Conservation (phyloP, 129 eudicot genomes). For the Arctium minus region DNA sequence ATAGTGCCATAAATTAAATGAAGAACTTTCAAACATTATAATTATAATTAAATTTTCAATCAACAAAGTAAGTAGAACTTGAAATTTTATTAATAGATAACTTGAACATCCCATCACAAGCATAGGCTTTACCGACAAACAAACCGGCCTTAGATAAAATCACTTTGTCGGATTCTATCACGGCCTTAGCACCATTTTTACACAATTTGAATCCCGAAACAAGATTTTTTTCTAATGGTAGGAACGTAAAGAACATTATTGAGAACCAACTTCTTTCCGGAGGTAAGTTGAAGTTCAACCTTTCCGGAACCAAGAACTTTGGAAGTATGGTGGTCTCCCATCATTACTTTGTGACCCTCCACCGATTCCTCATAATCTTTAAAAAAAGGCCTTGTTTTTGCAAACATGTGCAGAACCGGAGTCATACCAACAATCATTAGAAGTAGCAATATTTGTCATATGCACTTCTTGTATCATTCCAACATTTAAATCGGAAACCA, state of each 20-base stretch:
- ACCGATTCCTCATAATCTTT: background rate
- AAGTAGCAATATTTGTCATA: background rate
- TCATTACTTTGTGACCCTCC: background rate
- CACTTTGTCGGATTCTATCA: background rate
- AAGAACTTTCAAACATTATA: too few relatives aligned
- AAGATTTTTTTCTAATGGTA: background rate
- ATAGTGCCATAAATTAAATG: too few relatives aligned
- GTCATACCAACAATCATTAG: conserved; percentile 16
- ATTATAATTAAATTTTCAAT: too few relatives aligned
- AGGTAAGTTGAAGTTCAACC: conserved; percentile 9
- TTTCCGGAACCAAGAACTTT: background rate
- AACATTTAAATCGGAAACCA: background rate
- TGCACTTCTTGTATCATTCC: conserved; percentile 2
- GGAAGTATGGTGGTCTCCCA: background rate
- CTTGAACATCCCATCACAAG: too few relatives aligned
- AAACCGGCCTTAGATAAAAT: too few relatives aligned
- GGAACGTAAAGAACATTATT: conserved; percentile 17
- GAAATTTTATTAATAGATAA: background rate
- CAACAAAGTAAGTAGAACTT: conserved; percentile 1
- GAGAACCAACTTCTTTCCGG: background rate
- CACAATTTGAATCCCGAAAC: background rate
- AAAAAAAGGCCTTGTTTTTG: background rate
- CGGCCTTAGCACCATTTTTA: background rate
- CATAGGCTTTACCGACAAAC: too few relatives aligned
- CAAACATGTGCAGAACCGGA: conserved; percentile 16